Evolutionary conservation across 768 basidiomycete genomes (phyloP).

Genomic region (Pisolithus orientalis): DNA sequence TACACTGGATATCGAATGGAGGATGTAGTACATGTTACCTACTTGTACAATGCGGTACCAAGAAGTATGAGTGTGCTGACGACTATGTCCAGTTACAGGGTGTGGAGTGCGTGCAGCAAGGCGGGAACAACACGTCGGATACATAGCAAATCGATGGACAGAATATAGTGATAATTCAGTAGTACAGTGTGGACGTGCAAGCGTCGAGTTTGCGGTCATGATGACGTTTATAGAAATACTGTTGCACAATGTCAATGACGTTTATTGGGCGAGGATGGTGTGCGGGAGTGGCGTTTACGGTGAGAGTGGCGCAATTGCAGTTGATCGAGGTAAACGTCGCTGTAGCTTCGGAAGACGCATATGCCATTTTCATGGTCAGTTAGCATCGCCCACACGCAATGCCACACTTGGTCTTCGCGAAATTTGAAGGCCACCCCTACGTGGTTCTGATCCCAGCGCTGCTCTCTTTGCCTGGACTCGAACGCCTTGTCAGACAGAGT

Average conservation of each 20-base stretch:
- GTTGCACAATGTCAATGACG: slow-evolving; percentile 13
- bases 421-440: slow-evolving; percentile 50
- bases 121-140: no score
- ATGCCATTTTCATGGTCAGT: slow-evolving; percentile 42
- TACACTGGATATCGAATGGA: no score
- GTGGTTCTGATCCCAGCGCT: slow-evolving; percentile 32
- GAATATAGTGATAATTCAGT: no score
- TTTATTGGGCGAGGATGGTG: slow-evolving; percentile 17
- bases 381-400: slow-evolving; percentile 60
- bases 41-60: no score
- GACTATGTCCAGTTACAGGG: no score
- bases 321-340: slow-evolving; percentile 51
- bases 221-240: no score
- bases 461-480: slow-evolving; percentile 28
- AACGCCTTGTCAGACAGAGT: slow-evolving; percentile 56
- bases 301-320: slow-evolving; percentile 38
- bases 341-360: slow-evolving; percentile 52
- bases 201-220: no score
- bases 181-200: no score
- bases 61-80: no score
- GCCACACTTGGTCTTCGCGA: slow-evolving; percentile 43
- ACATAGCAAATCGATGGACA: no score
- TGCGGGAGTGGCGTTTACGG: slow-evolving; percentile 27
- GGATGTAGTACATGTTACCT: no score
- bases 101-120: no score